Conservation (phyloP, 2,329 filamentous ascomycete genomes). For the Alternaria sp. region DNA sequence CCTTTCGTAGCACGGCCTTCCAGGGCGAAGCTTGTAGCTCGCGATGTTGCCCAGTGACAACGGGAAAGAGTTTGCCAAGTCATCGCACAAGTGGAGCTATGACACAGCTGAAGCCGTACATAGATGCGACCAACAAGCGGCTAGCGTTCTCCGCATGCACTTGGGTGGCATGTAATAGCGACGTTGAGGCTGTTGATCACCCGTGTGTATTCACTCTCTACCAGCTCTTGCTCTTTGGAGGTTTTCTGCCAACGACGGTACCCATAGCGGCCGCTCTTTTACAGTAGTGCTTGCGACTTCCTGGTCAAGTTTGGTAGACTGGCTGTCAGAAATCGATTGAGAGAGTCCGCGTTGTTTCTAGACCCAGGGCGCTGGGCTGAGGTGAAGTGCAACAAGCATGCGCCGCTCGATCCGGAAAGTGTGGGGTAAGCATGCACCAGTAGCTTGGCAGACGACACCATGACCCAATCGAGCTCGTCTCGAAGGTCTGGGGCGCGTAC, state of each 20-base stretch:
- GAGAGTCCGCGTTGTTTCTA: neutral
- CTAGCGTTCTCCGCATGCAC: slow-evolving; percentile 18
- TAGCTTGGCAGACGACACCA: slow-evolving; percentile 40
- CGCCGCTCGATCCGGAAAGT: slow-evolving; percentile 36
- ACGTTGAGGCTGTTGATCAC: slow-evolving; percentile 19
- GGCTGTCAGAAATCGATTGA: neutral
- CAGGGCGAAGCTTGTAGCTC: slow-evolving; percentile 18
- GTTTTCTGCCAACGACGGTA: neutral
- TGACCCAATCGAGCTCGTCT: slow-evolving; percentile 23
- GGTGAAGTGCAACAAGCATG: slow-evolving; percentile 24
- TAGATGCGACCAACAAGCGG: slow-evolving; percentile 20
- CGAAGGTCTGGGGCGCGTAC: slow-evolving; percentile 14
- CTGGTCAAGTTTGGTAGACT: neutral
- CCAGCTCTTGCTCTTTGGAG: slow-evolving; percentile 2
- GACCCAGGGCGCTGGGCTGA: slow-evolving; percentile 4
- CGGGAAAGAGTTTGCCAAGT: slow-evolving; percentile 23
- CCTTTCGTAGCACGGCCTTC: slow-evolving; percentile 19
- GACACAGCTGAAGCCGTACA: slow-evolving; percentile 19
- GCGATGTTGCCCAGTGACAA: slow-evolving; percentile 22
- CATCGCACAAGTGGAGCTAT: slow-evolving; percentile 23
- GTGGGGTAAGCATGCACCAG: slow-evolving; percentile 32
- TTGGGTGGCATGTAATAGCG: slow-evolving; percentile 12
- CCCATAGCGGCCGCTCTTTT: neutral
- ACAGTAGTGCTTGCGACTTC: neutral
- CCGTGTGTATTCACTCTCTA: neutral